Base-by-base conservation (phyloP, 2,329 filamentous ascomycete species). In the Apiospora koreana region DNA sequence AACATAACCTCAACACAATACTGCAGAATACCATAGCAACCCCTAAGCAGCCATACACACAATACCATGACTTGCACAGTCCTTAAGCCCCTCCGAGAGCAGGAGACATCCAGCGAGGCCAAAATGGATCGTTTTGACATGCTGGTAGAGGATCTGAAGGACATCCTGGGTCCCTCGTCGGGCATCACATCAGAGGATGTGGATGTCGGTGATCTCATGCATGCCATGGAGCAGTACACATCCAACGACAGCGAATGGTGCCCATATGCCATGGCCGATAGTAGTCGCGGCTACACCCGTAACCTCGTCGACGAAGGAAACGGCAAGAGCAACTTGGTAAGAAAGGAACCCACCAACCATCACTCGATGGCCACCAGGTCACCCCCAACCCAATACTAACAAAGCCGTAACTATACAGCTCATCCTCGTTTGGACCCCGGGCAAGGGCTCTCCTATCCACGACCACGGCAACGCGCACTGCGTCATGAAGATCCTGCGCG, bases 301-400 rank as follows among this genome's bases (percentile, higher is more conserved):
- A 97, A 97, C 78, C 87, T 97, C 4, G 94, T 98, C 62, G 94
- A 97, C 77, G 92, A 94, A 78, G 94, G 94, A 2, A 97, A 97
- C 75, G 94, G 90, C 16, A 86, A 87, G 73, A 85, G 83, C 76
- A 87, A 87, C 75, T 74, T 87, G 74, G 85, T 87, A 79, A 73
- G 83, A 23, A 41, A n/a, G 5, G 14, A 12, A 69, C 18, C 28
- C 58, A 65, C 66, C 31, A 46, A 45, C 71, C 68, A 45, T 31
- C 67, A 66, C 28, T 28, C 28, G 43, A 69, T 65, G 25, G 35
- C 38, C 23, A 50, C 28, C 43, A 38, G 43, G 25, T 42, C 38
- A 16, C n/a, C 3, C 35, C 35, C 48, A n/a, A 66, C 3, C n/a
- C 41, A 41, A 46, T 72, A 71, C 75, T 79, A 69, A 79, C 69